phyloP scores from a whole-genome alignment of 257 asterid genomes.

The Solanum chilense region DNA sequence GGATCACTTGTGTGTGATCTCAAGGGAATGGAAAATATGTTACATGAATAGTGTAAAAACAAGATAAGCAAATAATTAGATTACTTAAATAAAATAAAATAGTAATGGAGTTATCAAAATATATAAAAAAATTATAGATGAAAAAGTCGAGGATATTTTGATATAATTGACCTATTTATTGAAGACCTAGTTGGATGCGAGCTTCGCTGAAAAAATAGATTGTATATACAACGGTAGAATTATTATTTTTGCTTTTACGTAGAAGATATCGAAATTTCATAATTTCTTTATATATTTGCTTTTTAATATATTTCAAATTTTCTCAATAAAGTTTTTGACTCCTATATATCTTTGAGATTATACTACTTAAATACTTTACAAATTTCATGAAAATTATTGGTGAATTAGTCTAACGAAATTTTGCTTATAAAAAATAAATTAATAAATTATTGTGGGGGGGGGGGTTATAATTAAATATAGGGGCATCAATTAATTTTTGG shows the following conservation, averaged over 20 bases:
- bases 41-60: not conserved
- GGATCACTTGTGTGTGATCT: not conserved
- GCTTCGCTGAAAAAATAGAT: not conserved
- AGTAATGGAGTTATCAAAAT: not conserved
- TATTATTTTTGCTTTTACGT: too few relatives aligned
- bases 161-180: not conserved
- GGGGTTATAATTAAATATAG: not conserved
- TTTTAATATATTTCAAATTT: too few relatives aligned
- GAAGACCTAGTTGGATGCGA: not conserved
- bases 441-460: not conserved
- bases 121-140: not conserved
- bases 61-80: not conserved
- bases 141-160: not conserved
- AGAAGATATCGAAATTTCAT: too few relatives aligned
- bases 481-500: not conserved
- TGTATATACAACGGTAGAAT: too few relatives aligned
- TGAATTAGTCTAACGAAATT: not conserved
- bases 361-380: not conserved
- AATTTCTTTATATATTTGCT: too few relatives aligned
- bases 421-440: not conserved
- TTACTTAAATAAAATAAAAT: not conserved
- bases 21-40: not conserved
- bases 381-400: not conserved
- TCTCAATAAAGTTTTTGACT: too few relatives aligned
- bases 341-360: too few relatives aligned